A percentile compares a stretch with the other conserved stretches of the same genome.
Evolutionary conservation across 2,329 filamentous ascomycete genomes (phyloP).

Genomic region (Dendryphion nanum): DNA sequence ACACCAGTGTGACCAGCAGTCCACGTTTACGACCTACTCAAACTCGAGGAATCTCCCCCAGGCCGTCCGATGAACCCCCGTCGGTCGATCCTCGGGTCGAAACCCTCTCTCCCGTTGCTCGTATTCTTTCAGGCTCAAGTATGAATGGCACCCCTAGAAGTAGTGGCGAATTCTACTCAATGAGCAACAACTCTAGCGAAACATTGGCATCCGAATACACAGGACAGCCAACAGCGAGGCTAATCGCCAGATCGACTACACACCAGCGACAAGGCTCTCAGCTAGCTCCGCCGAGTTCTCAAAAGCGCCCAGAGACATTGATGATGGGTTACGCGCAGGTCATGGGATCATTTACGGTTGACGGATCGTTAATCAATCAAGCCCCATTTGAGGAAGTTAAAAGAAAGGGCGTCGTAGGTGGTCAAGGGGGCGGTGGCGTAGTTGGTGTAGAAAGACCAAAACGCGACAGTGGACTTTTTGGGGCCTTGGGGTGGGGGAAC

Average conservation of each 20-base stretch:
- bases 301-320: constrained; percentile 66
- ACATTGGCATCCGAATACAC: constrained; percentile 88
- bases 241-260: constrained; percentile 42
- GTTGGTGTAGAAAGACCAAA: constrained; percentile 75
- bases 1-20: constrained; percentile 30
- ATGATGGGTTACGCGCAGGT: constrained; percentile 99
- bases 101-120: constrained; percentile 59
- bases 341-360: constrained; percentile 85
- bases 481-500: constrained; percentile 82
- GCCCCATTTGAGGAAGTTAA: constrained; percentile 94
- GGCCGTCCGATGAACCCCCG: constrained; percentile 17
- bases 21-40: constrained; percentile 42
- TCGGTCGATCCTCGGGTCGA: constrained; percentile 51
- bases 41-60: constrained; percentile 21
- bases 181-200: constrained; percentile 93
- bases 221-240: constrained; percentile 46
- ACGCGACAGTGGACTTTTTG: constrained; percentile 75
- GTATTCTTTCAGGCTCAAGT: constrained; percentile 76
- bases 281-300: constrained; percentile 29
- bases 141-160: constrained; percentile 76
- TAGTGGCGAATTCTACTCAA: constrained; percentile 90
- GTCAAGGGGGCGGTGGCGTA: constrained; percentile 78
- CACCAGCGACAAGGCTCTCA: constrained; percentile 32
- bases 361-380: constrained; percentile 87
- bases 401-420: constrained; percentile 84